Evolutionary conservation across 371 early-diverging fungal species (phyloP), one percentile per base, ranked within the genome.

Genomic region (Mucor mucedo): DNA sequence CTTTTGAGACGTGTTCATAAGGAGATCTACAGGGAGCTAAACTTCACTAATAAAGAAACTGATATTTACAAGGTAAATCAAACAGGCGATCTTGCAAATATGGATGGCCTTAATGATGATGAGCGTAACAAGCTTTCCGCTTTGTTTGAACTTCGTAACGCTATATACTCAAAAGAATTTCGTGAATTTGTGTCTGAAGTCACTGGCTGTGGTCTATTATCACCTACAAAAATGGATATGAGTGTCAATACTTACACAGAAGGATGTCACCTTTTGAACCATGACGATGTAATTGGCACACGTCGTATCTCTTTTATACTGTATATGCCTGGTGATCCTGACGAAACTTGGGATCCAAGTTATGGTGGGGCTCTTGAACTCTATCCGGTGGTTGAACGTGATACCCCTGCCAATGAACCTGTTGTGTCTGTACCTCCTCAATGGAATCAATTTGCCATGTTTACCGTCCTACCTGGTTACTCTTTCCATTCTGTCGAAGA

Each of bases 231-330:
- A 68, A 85, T 87, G 61, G 88, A 90, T 63, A 82, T 91, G 91
- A 84, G 82, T 61, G 80, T 84, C 54, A 88, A 87, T 58, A 76
- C 76, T 39, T 88, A 85, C 66, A 79, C 76, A 39, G 72, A 78
- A 38, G 88, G 91, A 6, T 91, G 90, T 71, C 91, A 91, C 62
- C 72, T 92, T 48, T 70, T 92, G 35, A 84, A 87, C 59, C 93
- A 92, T 60, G 93, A 92, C 81, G 93, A 93, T 69, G 90, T 89
- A 6, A 93, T 93, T 68, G 90, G 90, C 2, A 88, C 90, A 27
- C 84, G 93, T 6, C 77, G 85, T 29, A 86, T 93, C 3, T 88
- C 89, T 5, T 93, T 84, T 63, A 93, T 93, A 55, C 67, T 93
- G 44, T 93, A 93, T 66, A 66, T 93, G 75, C 82, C 89, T 0